phyloP scores from a whole-genome alignment of 192 early-diverging fungal genomes.

The Coemansia sp. region DNA sequence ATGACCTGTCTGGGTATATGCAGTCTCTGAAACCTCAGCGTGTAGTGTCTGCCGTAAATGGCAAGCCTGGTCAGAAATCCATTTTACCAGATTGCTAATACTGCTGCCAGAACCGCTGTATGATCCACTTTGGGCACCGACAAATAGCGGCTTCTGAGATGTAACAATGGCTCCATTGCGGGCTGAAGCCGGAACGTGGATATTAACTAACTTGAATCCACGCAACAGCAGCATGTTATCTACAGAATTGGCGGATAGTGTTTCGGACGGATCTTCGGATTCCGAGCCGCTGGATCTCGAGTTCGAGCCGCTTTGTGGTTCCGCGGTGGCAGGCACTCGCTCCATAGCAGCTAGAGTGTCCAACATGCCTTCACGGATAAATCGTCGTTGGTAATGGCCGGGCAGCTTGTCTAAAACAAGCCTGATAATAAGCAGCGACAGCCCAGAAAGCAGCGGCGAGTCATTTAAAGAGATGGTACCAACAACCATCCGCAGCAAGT shows the following conservation, averaged over 20 bases:
- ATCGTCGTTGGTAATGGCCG: conserved; percentile 53
- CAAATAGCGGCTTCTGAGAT: neutral
- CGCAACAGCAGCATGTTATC: neutral
- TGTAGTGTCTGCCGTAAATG: conserved; percentile 5
- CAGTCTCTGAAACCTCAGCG: neutral
- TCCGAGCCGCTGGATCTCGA: too few relatives aligned
- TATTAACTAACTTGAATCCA: conserved; percentile 12
- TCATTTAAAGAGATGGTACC: conserved; percentile 16
- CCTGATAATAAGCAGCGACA: conserved; percentile 49
- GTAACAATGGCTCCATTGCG: neutral
- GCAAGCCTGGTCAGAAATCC: conserved; percentile 14
- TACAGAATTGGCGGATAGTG: too few relatives aligned
- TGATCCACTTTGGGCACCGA: neutral
- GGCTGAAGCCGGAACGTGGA: conserved; percentile 8
- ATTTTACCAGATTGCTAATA: neutral
- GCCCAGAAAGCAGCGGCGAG: conserved; percentile 21
- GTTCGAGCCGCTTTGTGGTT: neutral
- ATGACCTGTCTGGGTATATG: neutral
- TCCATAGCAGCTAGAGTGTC: conserved; percentile 7
- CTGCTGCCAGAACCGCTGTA: too few relatives aligned
- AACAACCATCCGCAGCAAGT: conserved; percentile 20
- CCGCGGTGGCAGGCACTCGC: neutral
- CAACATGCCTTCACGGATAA: conserved; percentile 75
- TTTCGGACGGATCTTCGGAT: too few relatives aligned
- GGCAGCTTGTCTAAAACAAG: conserved; percentile 67